Evolutionary conservation across 1,284 basidiomycete genomes (phyloP), one percentile per base, ranked within the genome.

Genomic region (Psilocybe mexicana): DNA sequence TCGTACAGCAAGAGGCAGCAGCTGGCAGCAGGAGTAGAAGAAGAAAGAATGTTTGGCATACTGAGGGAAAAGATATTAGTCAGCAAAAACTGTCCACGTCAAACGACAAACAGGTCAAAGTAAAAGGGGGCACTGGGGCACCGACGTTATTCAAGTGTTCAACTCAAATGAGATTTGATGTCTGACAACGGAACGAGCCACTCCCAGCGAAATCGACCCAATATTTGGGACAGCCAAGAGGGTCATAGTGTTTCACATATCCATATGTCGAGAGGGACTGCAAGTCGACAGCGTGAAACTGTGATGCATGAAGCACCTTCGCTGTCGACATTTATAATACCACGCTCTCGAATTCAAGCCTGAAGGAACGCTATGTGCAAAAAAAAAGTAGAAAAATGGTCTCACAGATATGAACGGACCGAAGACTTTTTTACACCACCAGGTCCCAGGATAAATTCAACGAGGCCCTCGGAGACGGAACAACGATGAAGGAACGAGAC

Each of bases 171-270:
- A 3, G 10, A 48, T 23, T 5, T n/a, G 36, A 70, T 85, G 76
- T 85, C 68, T 76, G 83, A 85, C 83, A 85, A 73, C 82, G 76
- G 84, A 85, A 85, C 83, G 84, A 85, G 74, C 83, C 79, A 70
- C 70, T 66, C 75, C 71, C 69, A 71, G 68, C 69, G 64, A 40
- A 68, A 58, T 54, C 10, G 35, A 35, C 43, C 30, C 11, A 58
- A 44, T 52, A 62, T 61, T 61, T 58, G 57, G 42, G 61, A 63
- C 60, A 58, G 65, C 70, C 63, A 64, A 66, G 70, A 68, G 66
- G 73, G 81, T 79, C 81, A 82, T 79, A 63, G 68, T 69, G 78
- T 77, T 84, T 81, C 75, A 69, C 64, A 72, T 60, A 62, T 79
- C 60, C 36, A 72, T 79, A 59, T 79, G 66, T 77, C 80, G 81